Evolutionary conservation across 148 eudicot species (phyloP).

Genomic region (Amaranthus hypochondriacus): DNA sequence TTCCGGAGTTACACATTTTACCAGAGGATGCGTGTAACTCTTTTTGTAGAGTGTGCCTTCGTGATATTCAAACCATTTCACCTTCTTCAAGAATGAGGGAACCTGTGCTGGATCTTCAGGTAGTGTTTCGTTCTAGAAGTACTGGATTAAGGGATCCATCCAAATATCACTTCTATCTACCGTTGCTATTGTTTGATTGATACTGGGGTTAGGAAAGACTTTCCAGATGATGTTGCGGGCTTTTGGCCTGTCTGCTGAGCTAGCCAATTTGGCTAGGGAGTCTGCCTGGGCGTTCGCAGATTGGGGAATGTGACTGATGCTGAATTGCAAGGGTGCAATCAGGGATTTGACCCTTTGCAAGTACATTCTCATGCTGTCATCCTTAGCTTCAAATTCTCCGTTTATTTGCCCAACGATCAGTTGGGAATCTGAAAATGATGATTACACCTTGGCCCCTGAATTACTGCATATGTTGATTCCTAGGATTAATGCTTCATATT

Average conservation of each 20-base stretch:
- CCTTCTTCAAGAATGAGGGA: too few relatives aligned
- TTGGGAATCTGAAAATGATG: neutral
- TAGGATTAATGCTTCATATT: neutral
- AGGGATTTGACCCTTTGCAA: neutral
- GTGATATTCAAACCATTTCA: neutral
- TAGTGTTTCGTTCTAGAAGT: accelerated
- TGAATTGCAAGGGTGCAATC: too few relatives aligned
- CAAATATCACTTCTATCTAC: too few relatives aligned
- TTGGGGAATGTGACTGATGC: too few relatives aligned
- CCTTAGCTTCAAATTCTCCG: neutral
- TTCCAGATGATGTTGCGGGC: neutral
- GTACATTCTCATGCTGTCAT: neutral
- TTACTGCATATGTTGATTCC: neutral
- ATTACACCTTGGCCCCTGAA: neutral
- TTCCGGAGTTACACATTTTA: neutral
- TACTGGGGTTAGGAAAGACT: too few relatives aligned
- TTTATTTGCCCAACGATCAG: neutral
- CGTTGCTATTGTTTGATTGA: too few relatives aligned
- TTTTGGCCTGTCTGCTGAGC: too few relatives aligned
- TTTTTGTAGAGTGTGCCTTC: neutral
- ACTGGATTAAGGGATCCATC: too few relatives aligned
- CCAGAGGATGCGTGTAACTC: neutral
- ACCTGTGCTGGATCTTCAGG: too few relatives aligned
- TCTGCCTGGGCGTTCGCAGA: too few relatives aligned
- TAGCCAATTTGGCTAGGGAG: too few relatives aligned